Base-by-base conservation (phyloP, 1,139 yeast species). In the Hanseniaspora sp. region DNA sequence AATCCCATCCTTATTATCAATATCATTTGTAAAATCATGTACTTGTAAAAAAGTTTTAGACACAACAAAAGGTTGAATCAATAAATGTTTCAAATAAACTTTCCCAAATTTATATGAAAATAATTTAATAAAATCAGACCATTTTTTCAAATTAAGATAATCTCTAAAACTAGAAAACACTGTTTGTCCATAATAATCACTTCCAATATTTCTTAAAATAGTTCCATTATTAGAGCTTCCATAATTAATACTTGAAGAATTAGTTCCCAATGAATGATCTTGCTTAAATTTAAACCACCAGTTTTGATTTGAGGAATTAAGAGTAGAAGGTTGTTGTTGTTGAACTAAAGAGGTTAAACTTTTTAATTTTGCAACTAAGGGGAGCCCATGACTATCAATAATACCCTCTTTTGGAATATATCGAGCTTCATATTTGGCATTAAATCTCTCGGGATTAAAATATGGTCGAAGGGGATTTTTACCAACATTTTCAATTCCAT, bases 21-120 rank as follows among this genome's bases (percentile, higher is more conserved):
- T 35, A 28, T 28, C 23, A 39, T 59, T 67, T 57, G 60, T 58
- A 59, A 80, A 79, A 49, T 74, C 78, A 2, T 95, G 95, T 35
- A 86, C 84, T 67, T 92, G 98, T 56, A 88, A 68, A 42, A 88
- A 74, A 58, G 87, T 72, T 55, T 95, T 74, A 5, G 86, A 80
- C 37, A 86, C 84, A 63, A 92, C 96, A 67, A 90, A 82, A 1
- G 98, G 98, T 67, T 92, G 97, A 28, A 87, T 78, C 29, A 84
- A 66, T 41, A 86, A 66, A 52, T 82, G 79, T 59, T 79, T 81
- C 56, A 79, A 69, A 69, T 88, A 88, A 59, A 81, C 82, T 60
- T 79, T 79, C 51, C 81, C 64, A 61, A 86, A 81, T 45, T 85
- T 79, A 67, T 76, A 74, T 53, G 75, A 61, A 65, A 86, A 68